Percentiles rank a stretch among this genome's conserved stretches.
These are phyloP conservation scores for Suillus subalutaceus DNA, from an alignment of 768 basidiomycete species.

Conservation along the genomic window DNA sequence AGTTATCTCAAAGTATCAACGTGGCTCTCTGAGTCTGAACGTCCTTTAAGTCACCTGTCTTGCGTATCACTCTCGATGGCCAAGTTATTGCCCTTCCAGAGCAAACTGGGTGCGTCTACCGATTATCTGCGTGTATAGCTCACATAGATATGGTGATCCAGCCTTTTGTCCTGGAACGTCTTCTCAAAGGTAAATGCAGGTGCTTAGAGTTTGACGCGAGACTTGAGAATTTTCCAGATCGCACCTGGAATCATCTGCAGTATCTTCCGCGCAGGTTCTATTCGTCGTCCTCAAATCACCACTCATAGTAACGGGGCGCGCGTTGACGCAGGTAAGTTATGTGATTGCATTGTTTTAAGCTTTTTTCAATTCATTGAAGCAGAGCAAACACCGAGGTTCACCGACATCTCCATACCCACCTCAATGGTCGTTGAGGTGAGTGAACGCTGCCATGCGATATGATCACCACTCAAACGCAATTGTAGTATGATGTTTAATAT, in stretches of 20 bases:
- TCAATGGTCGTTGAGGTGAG: slow-evolving; percentile 26
- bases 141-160: slow-evolving; percentile 15
- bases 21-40: not conserved
- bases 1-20: slow-evolving; percentile 15
- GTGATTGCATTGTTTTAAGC: not conserved
- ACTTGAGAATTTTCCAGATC: slow-evolving; percentile 32
- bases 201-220: slow-evolving; percentile 21
- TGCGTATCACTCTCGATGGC: slow-evolving; percentile 11
- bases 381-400: not conserved
- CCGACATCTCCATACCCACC: slow-evolving; percentile 19
- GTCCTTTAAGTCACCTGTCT: slow-evolving; percentile 13
- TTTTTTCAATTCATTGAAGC: not conserved
- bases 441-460: not conserved
- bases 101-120: slow-evolving; percentile 23
- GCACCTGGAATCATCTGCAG: slow-evolving; percentile 45
- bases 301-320: slow-evolving; percentile 19
- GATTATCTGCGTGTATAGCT: not conserved
- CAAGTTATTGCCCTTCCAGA: slow-evolving; percentile 14
- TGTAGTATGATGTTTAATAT: not conserved
- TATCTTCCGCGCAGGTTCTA: slow-evolving; percentile 46
- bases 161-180: slow-evolving; percentile 36
- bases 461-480: not conserved
- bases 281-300: slow-evolving; percentile 21
- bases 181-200: slow-evolving; percentile 20
- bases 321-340: not conserved